Conservation (phyloP, 2,329 filamentous ascomycete genomes). For the Cyclaneusma minus region DNA sequence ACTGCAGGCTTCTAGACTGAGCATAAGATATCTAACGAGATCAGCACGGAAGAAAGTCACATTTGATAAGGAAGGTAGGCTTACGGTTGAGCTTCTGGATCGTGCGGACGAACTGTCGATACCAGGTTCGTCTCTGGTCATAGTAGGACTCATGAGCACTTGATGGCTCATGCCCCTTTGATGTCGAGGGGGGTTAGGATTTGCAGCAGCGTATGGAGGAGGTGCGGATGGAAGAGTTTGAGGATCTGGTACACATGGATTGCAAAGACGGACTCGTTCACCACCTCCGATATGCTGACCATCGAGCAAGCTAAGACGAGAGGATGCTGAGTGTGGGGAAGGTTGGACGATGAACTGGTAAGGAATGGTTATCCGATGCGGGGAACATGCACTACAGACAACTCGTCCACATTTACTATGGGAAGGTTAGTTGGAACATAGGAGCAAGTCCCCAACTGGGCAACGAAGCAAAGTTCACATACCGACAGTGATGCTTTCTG, state of each 20-base stretch:
- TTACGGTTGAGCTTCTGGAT: too few species aligned
- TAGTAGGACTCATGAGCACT: neutral
- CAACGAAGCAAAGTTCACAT: constrained; percentile 17
- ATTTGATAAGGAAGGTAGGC: too few species aligned
- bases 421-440: constrained; percentile 3
- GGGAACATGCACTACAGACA: constrained; percentile 79
- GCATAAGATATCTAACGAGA: too few species aligned
- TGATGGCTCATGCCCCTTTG: too few species aligned
- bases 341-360: constrained; percentile 83
- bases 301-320: constrained; percentile 6
- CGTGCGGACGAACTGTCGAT: neutral
- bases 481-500: constrained; percentile 86
- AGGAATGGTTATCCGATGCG: constrained; percentile 88
- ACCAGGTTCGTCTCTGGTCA: neutral
- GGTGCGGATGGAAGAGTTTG: constrained; percentile 36
- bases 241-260: constrained; percentile 58
- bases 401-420: constrained; percentile 78
- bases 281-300: constrained; percentile 42
- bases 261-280: constrained; percentile 54
- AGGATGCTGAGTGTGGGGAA: constrained; percentile 21
- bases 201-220: constrained; percentile 4
- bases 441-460: constrained; percentile 1
- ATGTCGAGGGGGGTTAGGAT: constrained; percentile 3
- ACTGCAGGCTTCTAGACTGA: too few species aligned
- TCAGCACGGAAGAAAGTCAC: too few species aligned